Percentiles rank a stretch among this genome's conserved stretches.
phyloP scores from a whole-genome alignment of 2,329 filamentous ascomycete species.

The Pestalotiopsis sp. region DNA sequence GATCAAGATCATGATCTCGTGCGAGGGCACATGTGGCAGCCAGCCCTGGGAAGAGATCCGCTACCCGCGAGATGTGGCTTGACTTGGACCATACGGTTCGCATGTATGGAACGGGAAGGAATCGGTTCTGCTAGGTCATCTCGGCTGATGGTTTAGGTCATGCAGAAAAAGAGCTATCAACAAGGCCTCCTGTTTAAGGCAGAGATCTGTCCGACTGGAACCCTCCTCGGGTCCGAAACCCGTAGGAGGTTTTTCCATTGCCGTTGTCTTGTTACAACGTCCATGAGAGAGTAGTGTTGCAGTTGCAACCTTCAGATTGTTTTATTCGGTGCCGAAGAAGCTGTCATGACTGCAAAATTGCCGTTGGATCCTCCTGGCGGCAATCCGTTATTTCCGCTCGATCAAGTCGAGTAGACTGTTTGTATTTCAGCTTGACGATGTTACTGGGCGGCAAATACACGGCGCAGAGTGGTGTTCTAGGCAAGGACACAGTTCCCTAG shows the following conservation, averaged over 20 bases:
- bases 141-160: not conserved
- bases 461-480: slow-evolving; percentile 4
- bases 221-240: not conserved
- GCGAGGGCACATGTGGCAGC: not conserved
- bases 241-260: too few species aligned
- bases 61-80: slow-evolving; percentile 10
- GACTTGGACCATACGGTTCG: not conserved
- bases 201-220: not conserved
- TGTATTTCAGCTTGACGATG: not conserved
- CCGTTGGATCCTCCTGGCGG: slow-evolving; percentile 1
- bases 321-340: not conserved
- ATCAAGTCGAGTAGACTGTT: not conserved
- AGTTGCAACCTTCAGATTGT: not conserved
- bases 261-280: not conserved
- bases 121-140: not conserved
- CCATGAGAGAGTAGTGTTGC: not conserved
- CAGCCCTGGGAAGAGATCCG: not conserved
- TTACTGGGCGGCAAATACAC: slow-evolving; percentile 12
- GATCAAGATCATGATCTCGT: not conserved
- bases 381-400: not conserved
- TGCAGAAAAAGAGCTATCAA: not conserved
- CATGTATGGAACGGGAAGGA: slow-evolving; percentile 10
- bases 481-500: not conserved
- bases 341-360: not conserved
- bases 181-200: not conserved